Conservation (phyloP, 2,329 filamentous ascomycete genomes). For the Albophoma yamanashiensis region DNA sequence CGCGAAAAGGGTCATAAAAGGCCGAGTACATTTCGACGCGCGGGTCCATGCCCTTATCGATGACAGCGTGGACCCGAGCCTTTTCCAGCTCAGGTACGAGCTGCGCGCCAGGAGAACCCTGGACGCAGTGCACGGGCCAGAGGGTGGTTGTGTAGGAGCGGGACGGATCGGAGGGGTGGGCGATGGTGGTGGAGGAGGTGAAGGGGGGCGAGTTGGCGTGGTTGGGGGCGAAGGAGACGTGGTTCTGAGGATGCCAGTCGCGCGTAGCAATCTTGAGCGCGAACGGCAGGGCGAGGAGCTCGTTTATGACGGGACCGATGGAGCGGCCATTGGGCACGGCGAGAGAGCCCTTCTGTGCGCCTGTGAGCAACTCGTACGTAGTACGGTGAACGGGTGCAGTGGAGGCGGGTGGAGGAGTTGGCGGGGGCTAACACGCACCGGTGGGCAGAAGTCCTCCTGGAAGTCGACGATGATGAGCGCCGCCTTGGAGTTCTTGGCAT, state of each 20-base stretch:
- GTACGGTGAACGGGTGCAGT: neutral
- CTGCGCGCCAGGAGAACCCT: constrained; percentile 58
- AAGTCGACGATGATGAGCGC: constrained; percentile 69
- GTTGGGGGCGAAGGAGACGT: constrained; percentile 83
- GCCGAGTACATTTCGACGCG: constrained; percentile 89
- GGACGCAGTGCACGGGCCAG: constrained; percentile 88
- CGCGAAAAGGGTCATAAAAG: constrained; percentile 70
- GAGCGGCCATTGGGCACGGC: constrained; percentile 65
- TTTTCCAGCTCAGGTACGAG: constrained; percentile 62
- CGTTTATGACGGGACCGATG: constrained; percentile 62
- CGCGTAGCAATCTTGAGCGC: constrained; percentile 71
- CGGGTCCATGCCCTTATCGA: constrained; percentile 69
- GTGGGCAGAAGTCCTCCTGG: constrained; percentile 91
- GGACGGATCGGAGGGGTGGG: constrained; percentile 51
- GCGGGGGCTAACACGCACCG: constrained; percentile 36
- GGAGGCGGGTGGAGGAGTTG: neutral
- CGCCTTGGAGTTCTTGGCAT: constrained; percentile 26
- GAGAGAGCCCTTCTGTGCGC: constrained; percentile 63
- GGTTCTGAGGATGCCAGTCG: constrained; percentile 76
- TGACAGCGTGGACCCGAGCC: constrained; percentile 47
- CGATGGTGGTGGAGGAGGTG: constrained; percentile 50
- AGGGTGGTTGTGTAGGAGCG: constrained; percentile 59
- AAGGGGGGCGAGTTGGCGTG: constrained; percentile 61
- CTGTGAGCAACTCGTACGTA: neutral
- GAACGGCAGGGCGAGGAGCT: constrained; percentile 63